These are phyloP conservation scores for Neckera pumila DNA, from an alignment of 225 moss, liverwort and hornwort genomes.

Conservation along the genomic window DNA sequence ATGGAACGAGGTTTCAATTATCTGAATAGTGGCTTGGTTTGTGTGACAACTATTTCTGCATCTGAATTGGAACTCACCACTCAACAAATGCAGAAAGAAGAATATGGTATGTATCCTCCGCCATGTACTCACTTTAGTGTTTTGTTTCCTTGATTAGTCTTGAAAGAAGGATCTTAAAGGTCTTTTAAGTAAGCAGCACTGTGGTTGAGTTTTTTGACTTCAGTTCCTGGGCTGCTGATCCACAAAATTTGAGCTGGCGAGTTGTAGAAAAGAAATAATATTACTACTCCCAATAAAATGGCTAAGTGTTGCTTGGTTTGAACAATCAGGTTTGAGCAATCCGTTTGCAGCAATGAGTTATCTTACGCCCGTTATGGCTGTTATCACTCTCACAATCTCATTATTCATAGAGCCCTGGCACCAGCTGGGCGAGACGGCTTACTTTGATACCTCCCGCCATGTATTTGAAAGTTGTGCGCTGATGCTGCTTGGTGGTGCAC, in stretches of 20 bases:
- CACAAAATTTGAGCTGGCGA: not conserved
- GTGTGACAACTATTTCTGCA: constrained; percentile 5
- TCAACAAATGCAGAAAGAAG: constrained; percentile 61
- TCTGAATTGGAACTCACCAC: not conserved
- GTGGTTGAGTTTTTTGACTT: not conserved
- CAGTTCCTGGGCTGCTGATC: not conserved
- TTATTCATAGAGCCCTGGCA: constrained; percentile 72
- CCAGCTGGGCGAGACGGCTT: constrained; percentile 43
- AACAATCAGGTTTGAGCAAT: constrained; percentile 80
- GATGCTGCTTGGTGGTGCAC: constrained; percentile 85
- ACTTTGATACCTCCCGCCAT: constrained; percentile 68
- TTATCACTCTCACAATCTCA: constrained; percentile 59
- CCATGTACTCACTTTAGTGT: not conserved
- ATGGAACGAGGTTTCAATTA: not conserved
- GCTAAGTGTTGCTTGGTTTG: not conserved
- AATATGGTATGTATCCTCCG: constrained; percentile 50
- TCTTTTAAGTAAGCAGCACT: not conserved
- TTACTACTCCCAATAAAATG: not conserved
- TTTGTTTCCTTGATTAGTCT: not conserved
- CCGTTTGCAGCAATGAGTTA: constrained; percentile 92
- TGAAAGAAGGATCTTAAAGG: not conserved
- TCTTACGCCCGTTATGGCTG: constrained; percentile 89
- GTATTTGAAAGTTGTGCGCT: constrained; percentile 70
- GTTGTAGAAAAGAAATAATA: not conserved
- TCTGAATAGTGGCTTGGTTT: constrained; percentile 1